Base-by-base conservation (phyloP, 371 early-diverging fungal genomes). In the Cladochytrium tenue region DNA sequence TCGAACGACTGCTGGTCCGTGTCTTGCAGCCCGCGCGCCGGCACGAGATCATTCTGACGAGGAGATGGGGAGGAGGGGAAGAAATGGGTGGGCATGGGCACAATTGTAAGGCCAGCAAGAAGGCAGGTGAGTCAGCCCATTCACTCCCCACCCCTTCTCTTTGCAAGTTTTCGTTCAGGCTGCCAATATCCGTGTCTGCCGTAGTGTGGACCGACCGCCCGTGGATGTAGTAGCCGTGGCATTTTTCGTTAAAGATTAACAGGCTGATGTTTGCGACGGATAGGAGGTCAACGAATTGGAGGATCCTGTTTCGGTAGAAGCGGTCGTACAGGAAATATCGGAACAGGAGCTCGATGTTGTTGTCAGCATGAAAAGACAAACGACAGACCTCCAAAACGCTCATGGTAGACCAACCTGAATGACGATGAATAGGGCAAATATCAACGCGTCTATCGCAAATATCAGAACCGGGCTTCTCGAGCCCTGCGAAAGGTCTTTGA, bases 171-270 rank as follows among this genome's bases (percentile, higher is more conserved):
- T 51, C 62, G 55, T 79, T 76, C 52, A 84, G 60, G 53, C 79
- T 81, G 25, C 36, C 62, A 25, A 81, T 56, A 61, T 75, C 64
- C 17, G 82, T 81, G 64, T 84, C 84, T 1, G 82, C 76, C 31
- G 32, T 36, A 2, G 67, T 67, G 63, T 84, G 84, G 0, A 82
- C 80, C 2, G 79, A 73, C 36, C 76, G 70, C 1, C 84, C 84
- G 58, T 84, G 84, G 28, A 84, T 69, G 59, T 84, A 84, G 64
- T 79, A 84, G 3, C 84, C 84, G 62, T 84, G 84, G 53, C 80
- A 72, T 51, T 59, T 58, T 62, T 82, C 80, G 67, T 84, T 81
- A 51, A 84, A 73, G 4, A 80, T 58, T 1, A 84, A 55, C 33
- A 84, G 31, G 51, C 76, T 75, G 27, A 81, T 60, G 60, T 84